phyloP scores from a whole-genome alignment of 108 stramenopile genomes.

The Schizochytrium sp. region DNA sequence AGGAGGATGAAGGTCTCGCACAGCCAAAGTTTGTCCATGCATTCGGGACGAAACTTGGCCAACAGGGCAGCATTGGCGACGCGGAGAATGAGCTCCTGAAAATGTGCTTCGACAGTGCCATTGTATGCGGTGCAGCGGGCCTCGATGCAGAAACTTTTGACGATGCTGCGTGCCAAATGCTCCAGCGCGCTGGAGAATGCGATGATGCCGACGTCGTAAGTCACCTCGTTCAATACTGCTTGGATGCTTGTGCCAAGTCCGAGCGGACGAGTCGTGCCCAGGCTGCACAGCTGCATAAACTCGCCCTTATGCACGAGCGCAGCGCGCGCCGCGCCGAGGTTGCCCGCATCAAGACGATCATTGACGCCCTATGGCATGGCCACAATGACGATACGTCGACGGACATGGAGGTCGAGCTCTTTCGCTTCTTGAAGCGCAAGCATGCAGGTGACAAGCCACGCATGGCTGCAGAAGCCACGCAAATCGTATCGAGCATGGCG shows the following conservation, averaged over 20 bases:
- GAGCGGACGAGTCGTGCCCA: neutral
- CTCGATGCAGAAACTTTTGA: neutral
- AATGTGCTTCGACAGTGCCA: neutral
- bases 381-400: neutral
- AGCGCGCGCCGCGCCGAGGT: neutral
- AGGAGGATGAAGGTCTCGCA: no score
- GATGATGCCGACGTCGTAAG: neutral
- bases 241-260: neutral
- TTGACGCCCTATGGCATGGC: neutral
- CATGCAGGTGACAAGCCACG: neutral
- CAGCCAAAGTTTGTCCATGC: neutral
- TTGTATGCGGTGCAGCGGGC: neutral
- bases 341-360: neutral
- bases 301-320: neutral
- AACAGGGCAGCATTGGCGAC: neutral
- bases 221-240: neutral
- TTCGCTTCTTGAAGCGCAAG: conserved; percentile 2
- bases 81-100: neutral
- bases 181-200: neutral
- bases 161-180: neutral
- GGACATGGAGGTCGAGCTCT: conserved; percentile 17
- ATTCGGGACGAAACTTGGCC: neutral
- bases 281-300: neutral
- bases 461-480: neutral
- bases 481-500: neutral